Evolutionary conservation across 768 basidiomycete species (phyloP), one percentile per base, ranked within the genome.

Genomic region (Trametes cingulata): DNA sequence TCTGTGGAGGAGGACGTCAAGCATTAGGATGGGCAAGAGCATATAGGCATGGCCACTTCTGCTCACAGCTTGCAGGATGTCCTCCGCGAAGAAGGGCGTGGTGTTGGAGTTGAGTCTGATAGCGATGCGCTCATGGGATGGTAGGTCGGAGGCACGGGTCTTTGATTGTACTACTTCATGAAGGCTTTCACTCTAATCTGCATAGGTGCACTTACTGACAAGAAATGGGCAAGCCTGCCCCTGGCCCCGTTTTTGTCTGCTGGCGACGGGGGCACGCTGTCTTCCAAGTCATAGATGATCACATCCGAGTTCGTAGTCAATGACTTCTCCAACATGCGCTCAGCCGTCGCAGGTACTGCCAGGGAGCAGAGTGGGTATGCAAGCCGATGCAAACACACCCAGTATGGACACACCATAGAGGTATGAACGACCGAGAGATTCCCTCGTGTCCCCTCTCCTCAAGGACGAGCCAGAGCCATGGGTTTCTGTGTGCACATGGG

Each of bases 281-380:
- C 94, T 71, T 95, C 94, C 13, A 96, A 78, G 76, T 96, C 94
- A 67, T 93, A 95, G 24, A 93, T 87, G 36, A 94, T 77, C 42
- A 88, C 80, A 61, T 96, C 94, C 1, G 92, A 85, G 2, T 74
- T 70, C 14, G 79, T 77, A 10, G 68, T 72, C 45, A 90, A 77
- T 0, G 90, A 90, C 70, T 94, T 95, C 64, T 86, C 77, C 35
- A 96, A 83, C 88, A 93, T 93, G 41, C 84, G 81, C 36, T 88
- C 84, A 13, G 86, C 88, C 1, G 92, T 88, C 6, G 87, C 80
- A 2, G 94, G 94, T 3, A 96, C 94, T 86, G 61, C 29, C 29
- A 33, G 29, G 29, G 6, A 33, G 6, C 4, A 33, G 6, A 33
- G 29, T 19, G 3, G 43, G 27, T 0, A 14, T 36, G 48, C 14